Evolutionary conservation across 257 asterid species (phyloP).

Genomic region (Rhazya stricta): DNA sequence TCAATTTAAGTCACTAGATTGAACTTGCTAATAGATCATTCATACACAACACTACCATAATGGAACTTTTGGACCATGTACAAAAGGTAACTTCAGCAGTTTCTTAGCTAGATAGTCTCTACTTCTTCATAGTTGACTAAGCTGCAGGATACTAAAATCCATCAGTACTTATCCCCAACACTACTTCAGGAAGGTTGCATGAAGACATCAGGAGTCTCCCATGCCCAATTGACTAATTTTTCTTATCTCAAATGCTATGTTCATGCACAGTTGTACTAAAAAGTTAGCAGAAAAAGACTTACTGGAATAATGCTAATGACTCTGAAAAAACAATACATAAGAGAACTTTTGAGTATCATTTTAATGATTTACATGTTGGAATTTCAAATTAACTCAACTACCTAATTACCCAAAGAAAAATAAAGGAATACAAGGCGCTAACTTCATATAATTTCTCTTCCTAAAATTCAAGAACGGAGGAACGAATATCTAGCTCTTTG

Average conservation of each 20-base stretch:
- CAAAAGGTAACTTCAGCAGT: background rate
- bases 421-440: conserved; percentile 7
- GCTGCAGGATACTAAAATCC: background rate
- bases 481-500: conserved; percentile 47
- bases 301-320: background rate
- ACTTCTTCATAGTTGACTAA: background rate
- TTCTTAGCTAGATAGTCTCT: background rate
- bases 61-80: background rate
- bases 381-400: background rate
- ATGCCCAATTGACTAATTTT: background rate
- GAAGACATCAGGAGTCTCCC: background rate
- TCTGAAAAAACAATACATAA: background rate
- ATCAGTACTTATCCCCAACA: background rate
- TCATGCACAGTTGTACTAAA: background rate
- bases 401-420: background rate
- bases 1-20: background rate
- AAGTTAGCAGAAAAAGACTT: background rate
- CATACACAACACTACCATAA: background rate
- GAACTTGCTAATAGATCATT: background rate
- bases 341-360: background rate
- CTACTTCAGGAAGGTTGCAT: background rate
- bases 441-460: conserved; percentile 18
- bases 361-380: background rate
- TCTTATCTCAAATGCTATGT: background rate
- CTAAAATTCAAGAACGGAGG: conserved; percentile 50